phyloP scores from a whole-genome alignment of 345 rosid genomes.

The rapeseed (Brassica napus) region Da-Ae NC_063435.1:20670501-20671000 shows the following conservation, averaged over 20 bases:
- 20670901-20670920: conserved; percentile 76
- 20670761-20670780: conserved; percentile 89
- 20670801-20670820: conserved; percentile 86
- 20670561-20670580: conserved; percentile 48
- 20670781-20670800: conserved; percentile 90
- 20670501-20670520: conserved; percentile 89
- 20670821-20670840: conserved; percentile 54
- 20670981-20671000: conserved; percentile 55
- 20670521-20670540: conserved; percentile 94
- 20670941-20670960: conserved; percentile 50
- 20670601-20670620: conserved; percentile 78
- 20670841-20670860: conserved; percentile 83
- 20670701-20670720: not conserved
- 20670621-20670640: conserved; percentile 79
- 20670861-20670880: conserved; percentile 94
- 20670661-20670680: conserved; percentile 47
- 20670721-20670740: not conserved
- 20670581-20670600: conserved; percentile 67
- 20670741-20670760: conserved; percentile 74
- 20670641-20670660: conserved; percentile 91
- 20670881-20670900: conserved; percentile 92
- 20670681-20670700: conserved; percentile 4
- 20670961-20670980: conserved; percentile 84
- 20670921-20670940: conserved; percentile 92
- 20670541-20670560: conserved; percentile 62